Base-by-base conservation (phyloP, 2,329 filamentous ascomycete genomes). In the Aureobasidium sp. region DNA sequence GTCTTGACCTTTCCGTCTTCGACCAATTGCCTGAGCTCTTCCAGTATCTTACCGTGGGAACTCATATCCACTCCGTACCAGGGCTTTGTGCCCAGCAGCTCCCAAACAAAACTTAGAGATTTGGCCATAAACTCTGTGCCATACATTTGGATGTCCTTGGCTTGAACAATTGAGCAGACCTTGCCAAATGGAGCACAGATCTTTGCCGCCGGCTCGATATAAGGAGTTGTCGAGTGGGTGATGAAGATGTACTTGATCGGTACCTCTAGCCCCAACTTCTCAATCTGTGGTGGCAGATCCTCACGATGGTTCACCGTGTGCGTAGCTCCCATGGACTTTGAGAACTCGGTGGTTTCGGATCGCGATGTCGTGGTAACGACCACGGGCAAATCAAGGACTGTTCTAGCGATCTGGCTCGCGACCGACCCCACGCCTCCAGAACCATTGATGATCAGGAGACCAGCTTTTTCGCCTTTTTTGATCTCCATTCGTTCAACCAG, bases 51-150 rank as follows among this genome's bases (percentile, higher is more conserved):
- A n/a, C 73, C 71, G 66, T 78, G 76, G 58, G 71, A 73, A 41
- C 76, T 73, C 32, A 73, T 56, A 34, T 74, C 69, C n/a, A 74
- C 71, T 20, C 70, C 66, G 61, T 79, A 75, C 65, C 74, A 77
- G 3, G 72, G 69, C 26, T 77, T 76, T 1, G 75, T 76, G 1
- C 75, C 76, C 10, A 79, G 52, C 66, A 76, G 70, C 65, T 71
- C 73, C 76, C 77, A 79, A 3, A 71, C 68, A 60, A 78, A 79
- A 0, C 72, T 73, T 56, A 79, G 64, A 17, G 72, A 75, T 68
- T 79, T 79, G 53, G 75, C 72, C 76, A 79, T 77, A 67, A 77
- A 78, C 67, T 77, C 71, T 2, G 76, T 76, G 2, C 76, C 77
- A 64, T 79, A 79, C 74, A 78, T 75, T 32, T 50, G 39, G 36